phyloP scores from a whole-genome alignment of 345 rosid species.

The Hibiscus trionum region DNA sequence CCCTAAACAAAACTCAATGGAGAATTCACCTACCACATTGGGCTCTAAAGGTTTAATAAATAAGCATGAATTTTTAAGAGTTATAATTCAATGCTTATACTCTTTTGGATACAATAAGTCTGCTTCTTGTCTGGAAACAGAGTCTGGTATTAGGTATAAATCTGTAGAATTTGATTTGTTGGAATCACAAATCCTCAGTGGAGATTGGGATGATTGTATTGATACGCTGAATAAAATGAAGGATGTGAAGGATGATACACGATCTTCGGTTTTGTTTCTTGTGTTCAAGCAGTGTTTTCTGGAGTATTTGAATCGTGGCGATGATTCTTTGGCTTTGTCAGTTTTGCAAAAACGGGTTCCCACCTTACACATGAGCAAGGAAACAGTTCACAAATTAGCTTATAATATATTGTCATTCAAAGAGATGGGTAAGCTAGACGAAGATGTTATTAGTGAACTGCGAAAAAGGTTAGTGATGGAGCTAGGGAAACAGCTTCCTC shows the following conservation, averaged over 20 bases:
- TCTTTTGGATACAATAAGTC: conserved; percentile 63
- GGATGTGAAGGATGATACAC: conserved; percentile 37
- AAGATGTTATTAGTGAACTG: conserved; percentile 26
- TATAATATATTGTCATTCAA: conserved; percentile 34
- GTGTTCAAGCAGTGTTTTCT: conserved; percentile 58
- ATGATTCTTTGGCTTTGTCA: conserved; percentile 46
- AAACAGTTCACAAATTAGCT: conserved; percentile 54
- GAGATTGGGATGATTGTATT: conserved; percentile 64
- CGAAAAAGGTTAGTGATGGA: conserved; percentile 48
- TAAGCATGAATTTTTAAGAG: conserved; percentile 56
- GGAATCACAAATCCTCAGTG: conserved; percentile 51
- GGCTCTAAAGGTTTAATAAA: conserved; percentile 60
- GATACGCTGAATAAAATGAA: conserved; percentile 29
- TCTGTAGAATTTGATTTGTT: conserved; percentile 40
- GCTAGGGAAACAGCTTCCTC: conserved; percentile 55
- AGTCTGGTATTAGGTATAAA: conserved; percentile 49
- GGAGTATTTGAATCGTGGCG: conserved; percentile 55
- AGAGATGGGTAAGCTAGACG: conserved; percentile 37
- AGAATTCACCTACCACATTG: conserved; percentile 30
- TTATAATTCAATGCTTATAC: conserved; percentile 63
- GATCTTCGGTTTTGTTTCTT: conserved; percentile 50
- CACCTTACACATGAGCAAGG: conserved; percentile 36
- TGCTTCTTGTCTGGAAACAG: conserved; percentile 58
- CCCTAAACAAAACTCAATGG: conserved; percentile 29
- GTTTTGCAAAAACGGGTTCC: conserved; percentile 54